phyloP scores from a whole-genome alignment of 371 early-diverging fungal species.

The Mucor piriformis region DNA sequence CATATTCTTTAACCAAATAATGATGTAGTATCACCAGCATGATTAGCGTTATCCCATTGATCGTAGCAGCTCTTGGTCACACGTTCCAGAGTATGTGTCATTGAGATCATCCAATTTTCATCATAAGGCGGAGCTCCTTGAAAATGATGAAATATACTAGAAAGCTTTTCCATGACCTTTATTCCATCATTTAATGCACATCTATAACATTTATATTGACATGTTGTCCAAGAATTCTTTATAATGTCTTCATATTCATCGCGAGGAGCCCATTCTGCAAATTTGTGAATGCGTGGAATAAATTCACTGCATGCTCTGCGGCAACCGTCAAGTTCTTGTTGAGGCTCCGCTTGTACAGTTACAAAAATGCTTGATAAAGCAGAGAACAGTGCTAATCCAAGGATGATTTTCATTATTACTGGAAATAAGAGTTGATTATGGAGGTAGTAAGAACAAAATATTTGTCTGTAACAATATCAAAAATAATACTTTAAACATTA shows the following conservation, averaged over 20 bases:
- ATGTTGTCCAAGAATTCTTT: not conserved
- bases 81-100: not conserved
- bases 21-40: not conserved
- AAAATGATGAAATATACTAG: too few relatives aligned
- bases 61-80: not conserved
- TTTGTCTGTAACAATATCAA: too few relatives aligned
- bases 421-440: too few relatives aligned
- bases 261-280: not conserved
- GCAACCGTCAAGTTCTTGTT: not conserved
- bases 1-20: not conserved
- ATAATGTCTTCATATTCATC: not conserved
- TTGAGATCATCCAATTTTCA: too few relatives aligned
- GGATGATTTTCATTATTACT: too few relatives aligned
- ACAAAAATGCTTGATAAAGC: not conserved
- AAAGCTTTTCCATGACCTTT: not conserved
- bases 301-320: not conserved
- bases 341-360: not conserved
- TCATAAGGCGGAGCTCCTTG: not conserved
- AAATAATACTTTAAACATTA: too few relatives aligned
- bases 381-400: too few relatives aligned
- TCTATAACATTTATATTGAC: not conserved
- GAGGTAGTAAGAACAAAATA: too few relatives aligned
- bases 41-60: not conserved
- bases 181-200: not conserved
- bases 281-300: not conserved